Percentiles rank a stretch among this genome's conserved stretches.
phyloP scores from a whole-genome alignment of 192 early-diverging fungal species.

The Chytriomyces confervae region DNA sequence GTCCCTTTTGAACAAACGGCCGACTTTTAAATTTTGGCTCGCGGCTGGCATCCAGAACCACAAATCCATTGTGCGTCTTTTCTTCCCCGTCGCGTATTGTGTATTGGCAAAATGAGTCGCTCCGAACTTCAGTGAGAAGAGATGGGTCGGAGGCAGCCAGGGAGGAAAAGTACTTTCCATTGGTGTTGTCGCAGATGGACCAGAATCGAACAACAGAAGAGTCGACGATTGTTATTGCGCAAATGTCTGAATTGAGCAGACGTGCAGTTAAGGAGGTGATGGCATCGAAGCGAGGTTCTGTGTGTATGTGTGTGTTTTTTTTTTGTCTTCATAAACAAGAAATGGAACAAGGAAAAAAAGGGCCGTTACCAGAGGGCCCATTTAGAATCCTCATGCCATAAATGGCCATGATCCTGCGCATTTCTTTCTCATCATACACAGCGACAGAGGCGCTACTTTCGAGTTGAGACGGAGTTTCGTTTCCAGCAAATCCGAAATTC shows the following conservation, averaged over 20 bases:
- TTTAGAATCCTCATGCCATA: slow-evolving; percentile 22
- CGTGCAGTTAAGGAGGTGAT: slow-evolving; percentile 29
- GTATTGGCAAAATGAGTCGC: slow-evolving; percentile 37
- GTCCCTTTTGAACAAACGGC: slow-evolving; percentile 20
- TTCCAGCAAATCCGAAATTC: not conserved
- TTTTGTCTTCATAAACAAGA: slow-evolving; percentile 2
- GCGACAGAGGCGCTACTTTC: not conserved
- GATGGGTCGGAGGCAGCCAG: not conserved
- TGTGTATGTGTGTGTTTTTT: not conserved
- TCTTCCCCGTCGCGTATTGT: slow-evolving; percentile 27
- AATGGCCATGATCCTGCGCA: slow-evolving; percentile 16
- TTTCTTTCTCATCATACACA: slow-evolving; percentile 25
- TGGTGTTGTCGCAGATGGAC: slow-evolving; percentile 28
- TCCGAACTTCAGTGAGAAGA: not conserved
- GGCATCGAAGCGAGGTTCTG: slow-evolving; percentile 29
- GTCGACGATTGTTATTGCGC: slow-evolving; percentile 28
- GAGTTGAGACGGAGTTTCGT: not conserved
- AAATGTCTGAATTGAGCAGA: slow-evolving; percentile 26
- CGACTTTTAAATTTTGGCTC: slow-evolving; percentile 24
- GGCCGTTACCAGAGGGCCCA: slow-evolving; percentile 14
- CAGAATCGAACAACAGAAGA: slow-evolving; percentile 12
- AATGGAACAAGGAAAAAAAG: not conserved
- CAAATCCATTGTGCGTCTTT: slow-evolving; percentile 17
- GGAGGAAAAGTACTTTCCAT: slow-evolving; percentile 7
- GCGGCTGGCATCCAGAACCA: slow-evolving; percentile 35